Evolutionary conservation across 2,329 filamentous ascomycete species (phyloP).

Genomic region (Phyllosticta ampelicida): DNA sequence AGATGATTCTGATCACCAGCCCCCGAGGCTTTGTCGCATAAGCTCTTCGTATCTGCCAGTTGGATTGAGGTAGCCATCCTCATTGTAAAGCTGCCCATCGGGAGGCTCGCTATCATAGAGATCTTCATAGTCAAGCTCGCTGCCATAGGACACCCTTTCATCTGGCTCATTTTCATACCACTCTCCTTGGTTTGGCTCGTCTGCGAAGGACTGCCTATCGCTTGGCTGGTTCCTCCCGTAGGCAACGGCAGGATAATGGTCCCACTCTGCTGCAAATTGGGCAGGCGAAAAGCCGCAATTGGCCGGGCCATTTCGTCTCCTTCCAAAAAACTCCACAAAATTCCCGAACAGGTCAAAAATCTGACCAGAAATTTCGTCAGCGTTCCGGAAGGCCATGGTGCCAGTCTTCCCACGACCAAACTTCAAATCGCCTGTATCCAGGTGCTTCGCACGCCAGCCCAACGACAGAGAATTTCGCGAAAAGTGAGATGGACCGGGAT

Average conservation of each 20-base stretch:
- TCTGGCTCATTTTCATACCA: background rate
- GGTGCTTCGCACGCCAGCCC: conserved; percentile 24
- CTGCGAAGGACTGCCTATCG: background rate
- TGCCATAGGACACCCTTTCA: background rate
- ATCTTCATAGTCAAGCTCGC: background rate
- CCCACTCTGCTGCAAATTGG: conserved; percentile 18
- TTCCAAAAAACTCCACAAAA: conserved; percentile 19
- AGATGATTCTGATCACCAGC: background rate
- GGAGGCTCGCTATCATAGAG: background rate
- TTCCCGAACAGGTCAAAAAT: conserved; percentile 20
- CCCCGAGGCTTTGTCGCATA: background rate
- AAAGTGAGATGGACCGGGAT: conserved; percentile 12
- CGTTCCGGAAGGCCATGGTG: conserved; percentile 19
- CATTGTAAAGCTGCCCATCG: background rate
- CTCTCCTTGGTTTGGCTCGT: background rate
- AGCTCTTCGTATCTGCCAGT: background rate
- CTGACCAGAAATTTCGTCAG: conserved; percentile 14
- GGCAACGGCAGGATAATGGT: conserved; percentile 6
- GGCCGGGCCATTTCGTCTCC: conserved; percentile 14
- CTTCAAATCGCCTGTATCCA: conserved; percentile 14
- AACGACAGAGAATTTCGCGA: conserved; percentile 4
- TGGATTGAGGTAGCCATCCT: background rate
- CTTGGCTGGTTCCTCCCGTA: background rate
- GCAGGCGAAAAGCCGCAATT: conserved; percentile 15
- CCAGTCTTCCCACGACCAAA: conserved; percentile 27